phyloP scores from a whole-genome alignment of 305 asterid genomes.

The Andrographis paniculata region DNA sequence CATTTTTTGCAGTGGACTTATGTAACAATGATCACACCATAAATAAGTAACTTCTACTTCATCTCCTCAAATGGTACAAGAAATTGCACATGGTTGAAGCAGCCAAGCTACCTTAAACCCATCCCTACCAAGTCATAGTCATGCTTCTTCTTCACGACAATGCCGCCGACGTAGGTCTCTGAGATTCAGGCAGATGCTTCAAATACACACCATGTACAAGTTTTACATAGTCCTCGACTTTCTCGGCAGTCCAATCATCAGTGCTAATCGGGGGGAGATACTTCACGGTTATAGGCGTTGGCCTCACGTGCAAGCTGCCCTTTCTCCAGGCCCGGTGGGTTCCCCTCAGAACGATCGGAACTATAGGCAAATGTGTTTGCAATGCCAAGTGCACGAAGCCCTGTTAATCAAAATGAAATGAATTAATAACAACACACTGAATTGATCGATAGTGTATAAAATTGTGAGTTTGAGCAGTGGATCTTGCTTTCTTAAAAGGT shows the following conservation, averaged over 20 bases:
- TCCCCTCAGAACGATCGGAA: slow-evolving; percentile 34
- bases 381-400: slow-evolving; percentile 45
- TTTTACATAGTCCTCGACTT: slow-evolving; percentile 28
- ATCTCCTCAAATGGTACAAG: too few relatives aligned
- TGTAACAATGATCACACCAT: too few relatives aligned
- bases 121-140: too few relatives aligned
- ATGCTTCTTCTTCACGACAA: too few relatives aligned
- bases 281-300: slow-evolving; percentile 30
- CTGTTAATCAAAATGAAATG: slow-evolving; percentile 13
- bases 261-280: slow-evolving; percentile 44
- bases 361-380: slow-evolving; percentile 34
- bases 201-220: slow-evolving; percentile 33
- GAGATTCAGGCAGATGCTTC: slow-evolving; percentile 30
- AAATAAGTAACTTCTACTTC: too few relatives aligned
- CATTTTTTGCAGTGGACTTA: too few relatives aligned
- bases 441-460: too few relatives aligned
- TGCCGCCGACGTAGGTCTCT: slow-evolving; percentile 18
- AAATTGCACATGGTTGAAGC: too few relatives aligned
- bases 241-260: slow-evolving; percentile 32
- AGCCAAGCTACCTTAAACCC: too few relatives aligned
- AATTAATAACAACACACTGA: too few relatives aligned
- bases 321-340: slow-evolving; percentile 46
- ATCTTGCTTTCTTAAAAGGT: slow-evolving; percentile 40
- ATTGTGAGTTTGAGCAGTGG: neutral
- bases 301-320: slow-evolving; percentile 37